phyloP scores from a whole-genome alignment of 2,329 filamentous ascomycete species.

The Biscogniauxia sp. region DNA sequence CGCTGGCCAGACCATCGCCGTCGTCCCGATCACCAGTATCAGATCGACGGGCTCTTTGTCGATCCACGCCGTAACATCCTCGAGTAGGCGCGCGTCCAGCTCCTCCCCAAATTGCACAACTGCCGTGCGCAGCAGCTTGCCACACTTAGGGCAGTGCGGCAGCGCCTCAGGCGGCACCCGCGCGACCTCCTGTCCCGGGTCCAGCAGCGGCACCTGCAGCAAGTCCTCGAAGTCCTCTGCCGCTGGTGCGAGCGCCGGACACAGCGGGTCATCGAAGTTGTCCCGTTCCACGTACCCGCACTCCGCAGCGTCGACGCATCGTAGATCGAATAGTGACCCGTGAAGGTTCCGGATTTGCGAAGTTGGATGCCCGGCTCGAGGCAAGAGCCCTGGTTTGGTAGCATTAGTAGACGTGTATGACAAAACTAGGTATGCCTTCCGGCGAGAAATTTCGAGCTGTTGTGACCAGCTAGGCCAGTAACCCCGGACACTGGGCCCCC shows the following conservation, averaged over 20 bases:
- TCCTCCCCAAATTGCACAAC: constrained; percentile 85
- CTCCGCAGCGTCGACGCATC: constrained; percentile 59
- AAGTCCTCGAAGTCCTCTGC: constrained; percentile 43
- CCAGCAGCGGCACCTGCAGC: constrained; percentile 42
- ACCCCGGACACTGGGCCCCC: not conserved
- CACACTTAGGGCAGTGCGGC: constrained; percentile 69
- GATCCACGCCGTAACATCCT: constrained; percentile 64
- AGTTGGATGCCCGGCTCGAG: constrained; percentile 66
- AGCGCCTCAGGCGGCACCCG: constrained; percentile 51
- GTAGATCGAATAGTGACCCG: constrained; percentile 76
- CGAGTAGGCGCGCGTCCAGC: constrained; percentile 61
- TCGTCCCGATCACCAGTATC: constrained; percentile 82
- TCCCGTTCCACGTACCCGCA: constrained; percentile 66
- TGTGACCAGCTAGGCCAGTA: too few relatives aligned
- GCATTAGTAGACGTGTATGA: not conserved
- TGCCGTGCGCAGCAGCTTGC: constrained; percentile 67
- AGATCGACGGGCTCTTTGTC: constrained; percentile 60
- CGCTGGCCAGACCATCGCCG: constrained; percentile 72
- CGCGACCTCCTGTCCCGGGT: constrained; percentile 43
- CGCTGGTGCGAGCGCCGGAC: constrained; percentile 68
- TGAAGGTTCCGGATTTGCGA: constrained; percentile 72
- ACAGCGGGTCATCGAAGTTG: constrained; percentile 75
- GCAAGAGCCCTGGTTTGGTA: constrained; percentile 58
- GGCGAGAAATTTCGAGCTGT: too few relatives aligned
- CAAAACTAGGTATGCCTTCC: too few relatives aligned